A percentile compares a stretch with the other conserved stretches of the same genome.
Evolutionary conservation across 1,284 basidiomycete species (phyloP).

Genomic region (Ceratobasidium sp.): DNA sequence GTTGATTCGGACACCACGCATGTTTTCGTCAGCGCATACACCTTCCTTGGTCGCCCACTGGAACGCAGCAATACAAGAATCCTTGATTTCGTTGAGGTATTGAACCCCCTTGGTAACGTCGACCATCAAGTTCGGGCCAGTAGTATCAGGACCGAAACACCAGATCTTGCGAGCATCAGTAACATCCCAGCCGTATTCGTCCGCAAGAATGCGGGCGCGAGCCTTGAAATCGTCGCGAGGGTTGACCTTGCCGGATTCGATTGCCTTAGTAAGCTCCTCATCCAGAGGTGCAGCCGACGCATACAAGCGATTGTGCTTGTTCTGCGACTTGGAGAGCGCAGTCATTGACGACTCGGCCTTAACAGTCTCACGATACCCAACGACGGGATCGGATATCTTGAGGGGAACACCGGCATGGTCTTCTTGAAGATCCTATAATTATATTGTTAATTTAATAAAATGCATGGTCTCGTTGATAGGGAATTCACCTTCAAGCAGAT

Average conservation of each 20-base stretch:
- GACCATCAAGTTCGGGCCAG: constrained; percentile 95
- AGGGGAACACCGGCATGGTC: constrained; percentile 99
- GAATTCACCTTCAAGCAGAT: constrained; percentile 91
- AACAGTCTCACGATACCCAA: constrained; percentile 98
- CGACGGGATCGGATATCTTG: constrained; percentile 98
- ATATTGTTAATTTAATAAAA: background rate
- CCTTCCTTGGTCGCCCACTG: constrained; percentile 99
- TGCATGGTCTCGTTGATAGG: constrained; percentile 12
- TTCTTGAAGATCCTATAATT: constrained; percentile 88
- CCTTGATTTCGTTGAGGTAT: constrained; percentile 99
- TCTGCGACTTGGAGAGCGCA: constrained; percentile 99
- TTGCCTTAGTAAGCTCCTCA: constrained; percentile 93
- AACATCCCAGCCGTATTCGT: constrained; percentile 98
- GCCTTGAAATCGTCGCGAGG: constrained; percentile 98
- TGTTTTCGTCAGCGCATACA: constrained; percentile 89
- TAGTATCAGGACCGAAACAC: constrained; percentile 99
- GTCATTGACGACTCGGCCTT: constrained; percentile 94
- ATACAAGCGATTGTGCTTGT: constrained; percentile 99
- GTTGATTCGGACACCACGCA: constrained; percentile 98
- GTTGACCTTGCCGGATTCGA: constrained; percentile 87
- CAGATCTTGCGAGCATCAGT: constrained; percentile 99
- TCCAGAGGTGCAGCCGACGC: constrained; percentile 92
- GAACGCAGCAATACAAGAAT: constrained; percentile 98
- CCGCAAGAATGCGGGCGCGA: constrained; percentile 94
- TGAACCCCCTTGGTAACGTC: constrained; percentile 99